Base-by-base conservation (phyloP, 495 filamentous ascomycete species). In the Neohortaea acidophila region DNA sequence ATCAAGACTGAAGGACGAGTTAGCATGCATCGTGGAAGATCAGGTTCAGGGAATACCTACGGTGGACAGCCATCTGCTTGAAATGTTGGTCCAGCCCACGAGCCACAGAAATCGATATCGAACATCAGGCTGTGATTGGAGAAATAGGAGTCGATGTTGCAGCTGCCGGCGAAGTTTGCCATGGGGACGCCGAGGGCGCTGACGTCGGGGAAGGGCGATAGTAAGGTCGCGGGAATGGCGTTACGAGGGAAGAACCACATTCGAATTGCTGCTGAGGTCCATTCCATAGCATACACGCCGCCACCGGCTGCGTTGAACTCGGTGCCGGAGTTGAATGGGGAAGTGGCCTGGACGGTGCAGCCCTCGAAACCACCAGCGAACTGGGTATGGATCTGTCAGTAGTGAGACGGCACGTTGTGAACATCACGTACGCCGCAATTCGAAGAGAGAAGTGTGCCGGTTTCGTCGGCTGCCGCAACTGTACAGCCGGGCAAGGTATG, bases 31-130 rank as follows among this genome's bases (percentile, higher is more conserved):
- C n/a, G n/a, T n/a, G n/a, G n/a, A n/a, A n/a, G n/a, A n/a, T n/a
- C n/a, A n/a, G n/a, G n/a, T n/a, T n/a, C n/a, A n/a, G n/a, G n/a
- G n/a, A n/a, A n/a, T n/a, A n/a, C 28, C 28, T 4, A 30, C n/a
- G 28, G n/a, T 6, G 49, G 49, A 37, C 53, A 56, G 13, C 38
- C 39, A 35, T 45, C 30, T 20, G 30, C 13, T 4, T 20, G 21
- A 14, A 44, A 53, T 10, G 72, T 69, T 32, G 68, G 62, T 23
- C 82, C 86, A 13, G 84, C 84, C 81, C 82, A 94, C 44, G 83
- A 75, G 25, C 87, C 87, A 57, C 87, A 94, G 60, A 94, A 84
- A 1, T 76, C 79, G 0, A 74, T 80, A 58, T 96, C 72, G 53
- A 93, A 75, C 39, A 91, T 66, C 35, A 93, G 78, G 10, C 70